Evolutionary conservation across 1,139 yeast species (phyloP), one percentile per base, ranked within the genome.

Genomic region (Pneumocystis canis): DNA sequence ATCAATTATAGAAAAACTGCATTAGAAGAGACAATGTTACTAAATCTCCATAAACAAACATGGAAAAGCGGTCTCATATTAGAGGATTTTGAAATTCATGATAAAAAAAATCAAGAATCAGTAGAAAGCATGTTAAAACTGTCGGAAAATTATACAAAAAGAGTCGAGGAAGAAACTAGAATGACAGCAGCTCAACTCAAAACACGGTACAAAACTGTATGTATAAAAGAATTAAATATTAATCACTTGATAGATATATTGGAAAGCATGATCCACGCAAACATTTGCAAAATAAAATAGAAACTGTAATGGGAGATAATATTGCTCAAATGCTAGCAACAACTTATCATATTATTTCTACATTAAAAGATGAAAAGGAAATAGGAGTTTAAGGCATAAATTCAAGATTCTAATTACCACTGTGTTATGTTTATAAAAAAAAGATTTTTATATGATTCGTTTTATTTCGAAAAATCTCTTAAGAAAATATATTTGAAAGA

Each of bases 241-340:
- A 7, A 47, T 25, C 9, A 11, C 25, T 28, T 47, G 11, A 4
- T 25, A 47, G 54, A 25, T 94, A 90, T 71, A 97, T 94, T 39
- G 99, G 99, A 69, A 90, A 89, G 73, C 97, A 92, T 75, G 98
- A 94, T 74, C 99, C 98, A 61, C 94, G 94, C 82, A 92, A 92
- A 77, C 99, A 94, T 77, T 79, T 94, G 71, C 82, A 87, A 61
- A 97, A 89, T 68, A 87, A 95, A 1, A 95, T 96, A 16, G 95
- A 88, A 68, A 78, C 79, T 67, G 79, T 89, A 64, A 82, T 94
- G 70, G 98, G 92, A 74, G 95, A 89, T 63, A 94, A 92, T 72
- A 84, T 92, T 63, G 89, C 89, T 16, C 83, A 95, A 56, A 81
- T 92, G 69, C 79, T 90, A 25, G 54, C 54, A 25, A 25, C 54